Evolutionary conservation across 192 early-diverging fungal genomes (phyloP), one percentile per base, ranked within the genome.

Genomic region (Haplosporangium gracile): DNA sequence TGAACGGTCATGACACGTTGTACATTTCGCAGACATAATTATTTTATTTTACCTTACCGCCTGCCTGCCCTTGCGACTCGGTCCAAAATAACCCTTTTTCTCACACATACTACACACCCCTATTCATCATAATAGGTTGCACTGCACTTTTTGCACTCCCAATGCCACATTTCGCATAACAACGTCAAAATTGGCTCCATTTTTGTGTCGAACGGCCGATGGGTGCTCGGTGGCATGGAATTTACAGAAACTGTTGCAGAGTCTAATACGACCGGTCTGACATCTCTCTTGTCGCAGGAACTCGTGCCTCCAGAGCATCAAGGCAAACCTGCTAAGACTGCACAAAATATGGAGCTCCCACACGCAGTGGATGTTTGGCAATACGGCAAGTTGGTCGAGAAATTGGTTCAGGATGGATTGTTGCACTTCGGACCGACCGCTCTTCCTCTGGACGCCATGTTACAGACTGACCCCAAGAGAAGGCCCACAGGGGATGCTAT

Each of bases 111-210:
- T 1, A 20, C 22, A n/a, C 24, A 5, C 55, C n/a, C 57, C 60
- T 65, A 11, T 77, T 73, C 13, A 10, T 4, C 9, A 76, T 18
- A 51, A 51, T 74, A 86, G 84, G 79, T 86, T 55, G 84, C 84
- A 51, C 40, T 86, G 65, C 84, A 86, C 51, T 86, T 86, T 55
- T 72, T 86, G 72, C 84, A 86, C 29, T 86, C 84, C n/a, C 84
- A 86, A 55, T 86, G 84, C 51, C 84, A 86, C 51, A 32, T 81
- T 6, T 86, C 84, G 3, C 84, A 86, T 55, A 86, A 86, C 76
- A 86, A 86, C 26, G 84, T 86, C 11, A 79, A 86, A 51, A 22
- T 86, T 51, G 70, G 79, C 29, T 86, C 84, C 22, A 86, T 86
- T 16, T 86, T 86, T 81, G 84, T 86, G 7, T 80, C 79, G 32